Percentiles rank a stretch among this genome's conserved stretches.
Conservation (phyloP, 2,329 filamentous ascomycete species). For the Drechslerella stenobrocha region DNA sequence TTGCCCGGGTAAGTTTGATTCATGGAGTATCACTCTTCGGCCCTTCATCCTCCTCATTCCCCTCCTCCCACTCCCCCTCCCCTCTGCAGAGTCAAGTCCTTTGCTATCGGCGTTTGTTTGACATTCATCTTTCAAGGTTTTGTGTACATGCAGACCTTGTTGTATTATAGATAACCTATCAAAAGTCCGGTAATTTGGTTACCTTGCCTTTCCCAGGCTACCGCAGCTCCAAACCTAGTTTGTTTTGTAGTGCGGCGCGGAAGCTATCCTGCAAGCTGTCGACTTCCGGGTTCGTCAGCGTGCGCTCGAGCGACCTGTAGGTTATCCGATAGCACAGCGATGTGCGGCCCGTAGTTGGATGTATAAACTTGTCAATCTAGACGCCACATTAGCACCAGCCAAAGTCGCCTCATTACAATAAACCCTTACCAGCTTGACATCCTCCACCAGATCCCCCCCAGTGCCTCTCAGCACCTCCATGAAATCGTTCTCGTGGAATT, state of each 20-base stretch:
- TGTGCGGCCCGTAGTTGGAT: conserved; percentile 78
- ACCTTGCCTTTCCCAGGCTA: too few relatives aligned
- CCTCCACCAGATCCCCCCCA: conserved; percentile 81
- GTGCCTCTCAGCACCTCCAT: conserved; percentile 91
- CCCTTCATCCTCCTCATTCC: not conserved
- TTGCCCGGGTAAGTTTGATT: conserved; percentile 4
- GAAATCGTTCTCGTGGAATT: conserved; percentile 90
- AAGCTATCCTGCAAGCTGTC: conserved; percentile 76
- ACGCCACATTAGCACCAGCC: not conserved
- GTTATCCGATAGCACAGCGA: conserved; percentile 92
- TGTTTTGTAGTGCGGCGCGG: conserved; percentile 65
- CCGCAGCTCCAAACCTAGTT: conserved; percentile 77
- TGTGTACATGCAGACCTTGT: conserved; percentile 7
- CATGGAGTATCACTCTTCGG: not conserved
- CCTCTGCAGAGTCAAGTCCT: conserved; percentile 22
- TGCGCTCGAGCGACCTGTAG: conserved; percentile 89
- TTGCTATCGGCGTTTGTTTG: conserved; percentile 20
- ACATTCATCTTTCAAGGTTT: conserved; percentile 17
- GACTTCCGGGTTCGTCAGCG: conserved; percentile 78
- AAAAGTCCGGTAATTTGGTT: too few relatives aligned
- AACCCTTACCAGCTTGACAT: conserved; percentile 69
- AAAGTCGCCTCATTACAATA: not conserved
- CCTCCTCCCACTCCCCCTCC: conserved; percentile 8
- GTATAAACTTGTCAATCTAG: conserved; percentile 73
- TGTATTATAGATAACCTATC: conserved; percentile 37